A percentile compares a stretch with the other conserved stretches of the same genome.
phyloP scores from a whole-genome alignment of 1,139 yeast species.

The Zhuliangozyma blackwelliae region DNA sequence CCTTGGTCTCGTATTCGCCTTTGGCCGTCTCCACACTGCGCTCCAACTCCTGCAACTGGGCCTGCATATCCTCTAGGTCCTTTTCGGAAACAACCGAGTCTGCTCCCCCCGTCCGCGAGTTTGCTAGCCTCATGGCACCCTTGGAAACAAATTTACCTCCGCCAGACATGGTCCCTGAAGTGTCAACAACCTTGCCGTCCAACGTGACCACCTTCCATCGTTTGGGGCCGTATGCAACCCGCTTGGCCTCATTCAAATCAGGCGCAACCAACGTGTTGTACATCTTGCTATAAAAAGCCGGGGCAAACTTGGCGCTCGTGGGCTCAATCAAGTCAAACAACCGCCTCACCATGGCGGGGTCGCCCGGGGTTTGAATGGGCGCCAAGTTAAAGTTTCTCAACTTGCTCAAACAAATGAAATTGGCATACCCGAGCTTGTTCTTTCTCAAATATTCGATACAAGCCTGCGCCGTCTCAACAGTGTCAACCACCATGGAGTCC shows the following conservation, averaged over 20 bases:
- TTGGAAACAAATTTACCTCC: conserved; percentile 72
- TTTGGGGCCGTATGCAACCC: conserved; percentile 79
- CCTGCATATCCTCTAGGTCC: conserved; percentile 55
- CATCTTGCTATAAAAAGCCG: conserved; percentile 86
- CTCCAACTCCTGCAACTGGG: conserved; percentile 55
- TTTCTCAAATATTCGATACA: conserved; percentile 86
- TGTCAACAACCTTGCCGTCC: conserved; percentile 88
- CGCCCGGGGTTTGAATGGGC: conserved; percentile 58
- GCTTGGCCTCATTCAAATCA: conserved; percentile 73
- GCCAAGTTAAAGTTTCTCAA: conserved; percentile 58
- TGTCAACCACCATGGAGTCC: conserved; percentile 91
- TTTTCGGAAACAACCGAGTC: conserved; percentile 39
- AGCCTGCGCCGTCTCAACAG: conserved; percentile 88
- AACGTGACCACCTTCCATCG: conserved; percentile 88
- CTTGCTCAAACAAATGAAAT: conserved; percentile 76
- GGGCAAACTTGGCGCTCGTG: conserved; percentile 61
- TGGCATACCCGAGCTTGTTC: conserved; percentile 84
- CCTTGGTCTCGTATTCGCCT: conserved; percentile 56
- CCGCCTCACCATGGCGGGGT: conserved; percentile 74
- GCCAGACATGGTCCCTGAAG: conserved; percentile 97
- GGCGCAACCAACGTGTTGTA: conserved; percentile 85
- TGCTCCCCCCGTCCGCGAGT: conserved; percentile 23
- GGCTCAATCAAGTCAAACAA: conserved; percentile 79
- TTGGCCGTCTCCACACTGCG: conserved; percentile 48
- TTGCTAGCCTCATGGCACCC: conserved; percentile 60